phyloP scores from a whole-genome alignment of 1,139 yeast genomes.

The Yamadazyma aaseri region DNA sequence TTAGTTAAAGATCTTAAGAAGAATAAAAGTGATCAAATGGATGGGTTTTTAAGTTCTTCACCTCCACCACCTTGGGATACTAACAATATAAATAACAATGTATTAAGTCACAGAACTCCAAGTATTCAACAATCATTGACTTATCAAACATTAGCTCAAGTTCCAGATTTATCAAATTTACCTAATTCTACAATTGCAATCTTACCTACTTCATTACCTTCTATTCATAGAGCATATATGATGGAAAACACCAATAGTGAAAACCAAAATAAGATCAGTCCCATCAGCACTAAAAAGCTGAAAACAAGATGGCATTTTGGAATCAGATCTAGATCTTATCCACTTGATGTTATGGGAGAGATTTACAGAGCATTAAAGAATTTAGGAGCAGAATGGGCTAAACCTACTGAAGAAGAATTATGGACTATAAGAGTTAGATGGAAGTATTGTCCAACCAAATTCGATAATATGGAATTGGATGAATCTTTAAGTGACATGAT shows the following conservation, averaged over 20 bases:
- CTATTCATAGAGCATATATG: constrained; percentile 93
- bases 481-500: constrained; percentile 44
- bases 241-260: constrained; percentile 44
- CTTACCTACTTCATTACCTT: constrained; percentile 89
- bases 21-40: constrained; percentile 50
- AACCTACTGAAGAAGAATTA: constrained; percentile 86
- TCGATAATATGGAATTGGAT: constrained; percentile 17
- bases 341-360: constrained; percentile 98
- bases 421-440: constrained; percentile 98
- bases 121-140: constrained; percentile 50
- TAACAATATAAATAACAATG: constrained; percentile 10
- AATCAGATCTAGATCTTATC: constrained; percentile 91
- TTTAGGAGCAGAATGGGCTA: constrained; percentile 97
- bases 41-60: constrained; percentile 48
- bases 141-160: constrained; percentile 50
- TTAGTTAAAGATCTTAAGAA: constrained; percentile 65
- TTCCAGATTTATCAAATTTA: constrained; percentile 49
- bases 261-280: constrained; percentile 56
- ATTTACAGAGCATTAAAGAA: constrained; percentile 91
- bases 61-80: constrained; percentile 41
- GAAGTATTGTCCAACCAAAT: constrained; percentile 64
- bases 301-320: constrained; percentile 99
- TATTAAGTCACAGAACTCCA: constrained; percentile 28
- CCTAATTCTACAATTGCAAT: constrained; percentile 80
- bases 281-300: constrained; percentile 77